Evolutionary conservation across 1,284 basidiomycete genomes (phyloP), one percentile per base, ranked within the genome.

Genomic region (Abortiporus biennis): DNA sequence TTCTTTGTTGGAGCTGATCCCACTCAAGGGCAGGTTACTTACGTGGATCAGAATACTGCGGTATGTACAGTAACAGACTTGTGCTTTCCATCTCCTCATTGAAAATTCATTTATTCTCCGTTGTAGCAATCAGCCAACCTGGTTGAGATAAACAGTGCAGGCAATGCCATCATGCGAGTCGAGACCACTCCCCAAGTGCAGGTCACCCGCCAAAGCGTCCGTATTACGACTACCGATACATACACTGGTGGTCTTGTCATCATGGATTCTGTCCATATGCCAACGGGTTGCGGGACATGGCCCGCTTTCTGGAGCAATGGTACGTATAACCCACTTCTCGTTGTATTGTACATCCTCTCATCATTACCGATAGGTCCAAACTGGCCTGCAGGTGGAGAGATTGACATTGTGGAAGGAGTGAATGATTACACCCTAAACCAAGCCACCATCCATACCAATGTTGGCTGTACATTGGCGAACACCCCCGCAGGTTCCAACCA

Each of bases 201-300:
- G 11, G 73, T 58, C 32, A 81, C 74, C 38, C 77, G 92, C 45
- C 74, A 80, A 59, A 82, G 84, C 51, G 72, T 94, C 32, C 79
- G 91, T 43, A 83, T 94, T 41, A 78, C 80, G 42, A 82, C 85
- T 0, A 66, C 80, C 38, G 60, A 68, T 47, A 64, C 67, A 1
- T 88, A 78, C 57, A 82, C 73, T 22, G 74, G 78, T 34, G 87
- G 80, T 13, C 68, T 92, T 31, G 69, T 92, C 47, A 71, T 92
- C 44, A 73, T 92, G 69, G 89, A 93, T 59, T 75, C 88, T 12
- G 70, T 80, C n/a, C 91, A 94, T 62, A 92, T 93, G 84, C 91
- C 91, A 1, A 83, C 81, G 1, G 92, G 92, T 5, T 94, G 91
- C 61, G 91, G 83, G 30, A 84, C 81, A 6, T 93, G 91, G 85